Percentiles rank a stretch among this genome's conserved stretches.
Conservation (phyloP, 2,329 filamentous ascomycete species). For the Aspergillus brunneoviolaceus region DNA sequence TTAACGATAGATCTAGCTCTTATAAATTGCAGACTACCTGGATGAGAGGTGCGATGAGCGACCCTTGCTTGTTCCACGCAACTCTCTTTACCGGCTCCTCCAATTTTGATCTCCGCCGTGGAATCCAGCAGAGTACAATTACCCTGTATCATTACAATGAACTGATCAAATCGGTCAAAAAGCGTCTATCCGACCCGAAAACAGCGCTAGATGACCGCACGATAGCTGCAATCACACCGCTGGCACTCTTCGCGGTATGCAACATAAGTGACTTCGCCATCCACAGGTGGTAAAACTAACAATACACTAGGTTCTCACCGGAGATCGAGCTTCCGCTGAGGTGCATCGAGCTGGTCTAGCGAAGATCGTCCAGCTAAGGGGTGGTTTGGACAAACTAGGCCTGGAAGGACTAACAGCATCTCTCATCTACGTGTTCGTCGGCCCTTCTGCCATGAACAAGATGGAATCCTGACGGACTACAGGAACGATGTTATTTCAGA, state of each 20-base stretch:
- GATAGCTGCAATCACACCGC: neutral
- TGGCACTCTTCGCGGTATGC: conserved; percentile 7
- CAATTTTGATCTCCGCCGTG: neutral
- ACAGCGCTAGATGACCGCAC: conserved; percentile 3
- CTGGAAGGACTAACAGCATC: neutral
- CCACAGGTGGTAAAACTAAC: neutral
- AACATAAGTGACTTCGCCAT: neutral
- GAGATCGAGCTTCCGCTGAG: conserved; percentile 1
- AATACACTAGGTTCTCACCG: neutral
- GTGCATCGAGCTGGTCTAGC: neutral
- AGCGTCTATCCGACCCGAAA: neutral
- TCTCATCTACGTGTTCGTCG: conserved; percentile 1
- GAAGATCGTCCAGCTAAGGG: conserved; percentile 2
- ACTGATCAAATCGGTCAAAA: conserved; percentile 1
- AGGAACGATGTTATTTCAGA: conserved; percentile 6
- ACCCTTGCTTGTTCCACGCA: conserved; percentile 9
- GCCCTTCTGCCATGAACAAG: no score
- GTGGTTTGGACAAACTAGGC: conserved; percentile 2
- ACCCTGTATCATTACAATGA: conserved; percentile 6
- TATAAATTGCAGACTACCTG: conserved; percentile 1
- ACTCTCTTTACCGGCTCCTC: conserved; percentile 6
- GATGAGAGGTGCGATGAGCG: conserved; percentile 4
- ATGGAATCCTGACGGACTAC: neutral
- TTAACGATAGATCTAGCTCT: neutral
- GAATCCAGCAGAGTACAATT: neutral